Evolutionary conservation across 2,329 filamentous ascomycete genomes (phyloP).

Genomic region (Dactylonectria macrodidyma): DNA sequence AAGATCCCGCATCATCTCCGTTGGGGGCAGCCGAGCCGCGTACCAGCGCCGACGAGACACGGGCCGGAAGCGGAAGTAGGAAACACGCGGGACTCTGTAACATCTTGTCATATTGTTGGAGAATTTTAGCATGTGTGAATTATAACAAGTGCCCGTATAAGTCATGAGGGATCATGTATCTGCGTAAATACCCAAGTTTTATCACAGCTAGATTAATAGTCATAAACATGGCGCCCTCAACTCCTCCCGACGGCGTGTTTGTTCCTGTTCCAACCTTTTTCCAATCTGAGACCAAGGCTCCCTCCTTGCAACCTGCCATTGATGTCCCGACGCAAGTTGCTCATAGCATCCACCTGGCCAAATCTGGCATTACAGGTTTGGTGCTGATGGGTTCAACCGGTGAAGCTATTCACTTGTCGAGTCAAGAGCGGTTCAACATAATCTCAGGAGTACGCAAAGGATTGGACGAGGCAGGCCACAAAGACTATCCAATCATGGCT

Average conservation of each 20-base stretch:
- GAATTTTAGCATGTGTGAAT: not conserved
- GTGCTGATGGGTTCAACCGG: conserved; percentile 75
- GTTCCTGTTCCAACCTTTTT: conserved; percentile 76
- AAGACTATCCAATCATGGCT: conserved; percentile 71
- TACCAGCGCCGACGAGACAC: not conserved
- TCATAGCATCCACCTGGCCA: conserved; percentile 73
- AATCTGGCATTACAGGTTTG: conserved; percentile 71
- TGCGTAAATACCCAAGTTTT: not conserved
- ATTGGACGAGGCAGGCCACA: conserved; percentile 67
- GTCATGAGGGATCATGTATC: not conserved
- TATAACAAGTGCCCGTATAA: no score
- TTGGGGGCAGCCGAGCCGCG: not conserved
- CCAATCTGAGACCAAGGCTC: conserved; percentile 53
- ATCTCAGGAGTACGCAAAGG: conserved; percentile 68
- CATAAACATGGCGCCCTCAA: conserved; percentile 10
- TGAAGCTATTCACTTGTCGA: conserved; percentile 72
- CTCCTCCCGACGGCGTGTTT: conserved; percentile 68
- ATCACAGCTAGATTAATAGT: not conserved
- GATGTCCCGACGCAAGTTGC: conserved; percentile 70
- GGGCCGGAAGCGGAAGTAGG: not conserved
- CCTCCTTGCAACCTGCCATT: conserved; percentile 53
- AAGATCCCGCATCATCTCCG: conserved; percentile 1
- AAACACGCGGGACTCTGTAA: not conserved
- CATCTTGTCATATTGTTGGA: not conserved
- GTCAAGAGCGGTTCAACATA: conserved; percentile 67